These are phyloP conservation scores for Schwanniomyces etchellsii DNA, from an alignment of 1,139 yeast genomes.

Conservation along the genomic window DNA sequence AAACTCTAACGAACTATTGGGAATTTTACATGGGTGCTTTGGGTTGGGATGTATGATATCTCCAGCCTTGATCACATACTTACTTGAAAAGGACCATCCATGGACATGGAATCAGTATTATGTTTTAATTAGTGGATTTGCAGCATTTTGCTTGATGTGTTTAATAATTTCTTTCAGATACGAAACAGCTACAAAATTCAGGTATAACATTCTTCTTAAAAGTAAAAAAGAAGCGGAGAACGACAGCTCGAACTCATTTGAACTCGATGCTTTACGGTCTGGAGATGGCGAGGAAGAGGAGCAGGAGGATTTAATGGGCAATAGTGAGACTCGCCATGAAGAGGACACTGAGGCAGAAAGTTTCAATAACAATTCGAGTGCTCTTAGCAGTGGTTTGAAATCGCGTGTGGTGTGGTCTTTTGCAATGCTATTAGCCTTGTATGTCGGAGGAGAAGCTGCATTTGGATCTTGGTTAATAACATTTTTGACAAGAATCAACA, in stretches of 20 bases:
- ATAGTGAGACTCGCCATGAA: conserved; percentile 2
- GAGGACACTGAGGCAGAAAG: conserved; percentile 13
- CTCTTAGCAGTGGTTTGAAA: conserved; percentile 28
- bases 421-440: conserved; percentile 48
- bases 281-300: not conserved
- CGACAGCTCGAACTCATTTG: not conserved
- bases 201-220: conserved; percentile 21
- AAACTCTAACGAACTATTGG: conserved; percentile 59
- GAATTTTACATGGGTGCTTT: conserved; percentile 61
- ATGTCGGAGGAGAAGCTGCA: conserved; percentile 65
- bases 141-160: conserved; percentile 17
- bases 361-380: conserved; percentile 13
- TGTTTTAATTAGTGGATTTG: conserved; percentile 24
- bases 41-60: conserved; percentile 66
- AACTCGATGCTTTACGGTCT: too few species aligned
- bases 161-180: conserved; percentile 30
- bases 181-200: conserved; percentile 54
- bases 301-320: not conserved
- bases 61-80: conserved; percentile 51
- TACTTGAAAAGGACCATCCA: conserved; percentile 29
- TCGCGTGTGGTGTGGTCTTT: conserved; percentile 43
- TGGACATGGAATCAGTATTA: conserved; percentile 48
- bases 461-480: conserved; percentile 67
- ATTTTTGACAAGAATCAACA: conserved; percentile 46
- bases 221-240: conserved; percentile 8